Evolutionary conservation across 169 alveolate genomes (phyloP).

Genomic region (Plasmodium fragile): DNA sequence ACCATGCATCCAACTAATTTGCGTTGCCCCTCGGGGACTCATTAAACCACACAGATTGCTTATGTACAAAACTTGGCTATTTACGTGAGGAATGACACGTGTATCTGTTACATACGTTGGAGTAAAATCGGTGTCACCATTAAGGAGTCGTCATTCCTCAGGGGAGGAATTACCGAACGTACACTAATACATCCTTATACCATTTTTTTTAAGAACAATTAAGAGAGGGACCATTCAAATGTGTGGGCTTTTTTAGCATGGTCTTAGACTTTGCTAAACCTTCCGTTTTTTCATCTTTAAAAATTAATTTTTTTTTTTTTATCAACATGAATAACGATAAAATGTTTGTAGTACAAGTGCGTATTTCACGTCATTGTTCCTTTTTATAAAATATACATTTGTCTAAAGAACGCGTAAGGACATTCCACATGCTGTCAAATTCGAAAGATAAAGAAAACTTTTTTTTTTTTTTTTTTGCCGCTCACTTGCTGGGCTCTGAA

Average conservation of each 20-base stretch:
- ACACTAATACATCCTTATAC: not conserved
- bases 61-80: not conserved
- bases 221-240: not conserved
- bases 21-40: not conserved
- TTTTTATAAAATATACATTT: slow-evolving; percentile 1
- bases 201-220: not conserved
- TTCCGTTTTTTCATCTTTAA: not conserved
- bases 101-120: not conserved
- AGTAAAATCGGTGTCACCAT: not conserved
- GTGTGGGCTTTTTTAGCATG: not conserved
- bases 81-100: not conserved
- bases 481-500: not conserved
- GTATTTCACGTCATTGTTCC: not conserved
- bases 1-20: not conserved
- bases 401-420: not conserved
- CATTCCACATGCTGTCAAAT: not conserved
- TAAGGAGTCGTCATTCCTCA: not conserved
- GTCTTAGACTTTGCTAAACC: not conserved
- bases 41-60: not conserved
- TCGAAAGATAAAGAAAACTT: not conserved
- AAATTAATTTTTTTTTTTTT: not conserved
- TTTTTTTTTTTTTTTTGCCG: not conserved
- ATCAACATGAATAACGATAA: not conserved
- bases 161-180: not conserved
- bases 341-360: not conserved